Base-by-base conservation (phyloP, 306 rosid species). In the Cicer bijugum region DNA sequence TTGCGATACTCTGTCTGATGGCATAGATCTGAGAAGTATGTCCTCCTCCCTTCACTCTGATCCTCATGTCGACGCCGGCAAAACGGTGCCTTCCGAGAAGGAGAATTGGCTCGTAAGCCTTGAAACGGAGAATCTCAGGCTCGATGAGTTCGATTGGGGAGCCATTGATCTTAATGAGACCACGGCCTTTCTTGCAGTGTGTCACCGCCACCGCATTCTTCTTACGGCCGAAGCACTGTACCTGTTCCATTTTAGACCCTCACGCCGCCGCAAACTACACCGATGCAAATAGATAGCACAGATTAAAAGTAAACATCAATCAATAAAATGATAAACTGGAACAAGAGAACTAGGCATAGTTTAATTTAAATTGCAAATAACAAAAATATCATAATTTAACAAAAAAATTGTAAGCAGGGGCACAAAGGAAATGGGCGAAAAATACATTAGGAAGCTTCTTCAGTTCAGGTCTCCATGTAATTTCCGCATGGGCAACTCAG, bases 171-270 rank as follows among this genome's bases (percentile, higher is more conserved):
- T 91, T 91, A 79, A 91, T 89, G 12, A 91, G 86, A 0, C 97
- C 92, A 0, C 88, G 82, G 0, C 97, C 96, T 12, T 86, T 83
- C 85, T 91, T 91, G 86, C 97, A 91, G 87, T 91, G 77, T 1
- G 97, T 91, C 2, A 91, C 96, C 0, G 97, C 97, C 5, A 91
- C 97, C 0, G 97, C 97, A 1, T 92, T 91, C 87, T 91, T 91
- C 84, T 91, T 91, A 17, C 96, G 84, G 4, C 97, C 97, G 51
- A 91, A 91, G 74, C 97, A 91, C 35, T 91, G 96, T 0, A 91
- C 97, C 8, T 90, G 87, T 72, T 88, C 87, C 2, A 79, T 47
- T 0, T 77, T 33, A 19, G 14, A 10, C n/a, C 10, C 28, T 65
- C 39, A 2, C 69, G 6, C 23, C 23, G 43, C 67, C 67, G 67